Evolutionary conservation across 495 filamentous ascomycete genomes (phyloP), one percentile per base, ranked within the genome.

Genomic region (Cairneyella variabilis): DNA sequence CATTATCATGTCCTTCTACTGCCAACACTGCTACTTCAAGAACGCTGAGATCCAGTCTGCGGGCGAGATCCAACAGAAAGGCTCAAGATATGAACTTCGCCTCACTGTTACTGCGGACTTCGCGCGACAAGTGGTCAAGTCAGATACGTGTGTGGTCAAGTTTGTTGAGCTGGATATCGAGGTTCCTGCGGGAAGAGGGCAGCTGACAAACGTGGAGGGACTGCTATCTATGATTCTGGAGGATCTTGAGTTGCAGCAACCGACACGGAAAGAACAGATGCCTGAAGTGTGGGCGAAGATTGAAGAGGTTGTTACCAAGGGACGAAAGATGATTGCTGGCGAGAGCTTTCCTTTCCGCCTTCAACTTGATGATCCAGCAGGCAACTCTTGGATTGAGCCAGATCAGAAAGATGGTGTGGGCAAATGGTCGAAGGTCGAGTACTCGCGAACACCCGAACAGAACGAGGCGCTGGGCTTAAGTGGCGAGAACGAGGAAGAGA

Each of bases 381-480:
- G 93, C n/a, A 99, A 99, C 75, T 95, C 89, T 3, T 97, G 88
- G 80, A 95, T 99, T 61, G 90, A 95, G 44, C 93, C 93, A 26
- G 85, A 87, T 55, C 78, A 85, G 51, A 71, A 78, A 36, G 88
- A 92, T 61, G 69, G 72, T 48, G 82, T 87, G 5, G 84, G 82
- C 43, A 97, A 96, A 68, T 97, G 91, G 80, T 75, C 74, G 22
- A 85, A 88, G 58, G 76, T 73, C 36, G 86, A 96, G 63, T 99
- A 95, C 64, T 66, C 83, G 4, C 83, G 93, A 26, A 91, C 85
- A 0, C 74, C 84, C 2, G 85, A 88, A 59, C 91, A 97, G 68
- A 99, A 99, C 59, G 83, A 83, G 40, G 79, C 79, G 85, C 43
- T 83, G 95, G 18, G 74, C 14, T 28, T 63, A 11, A 63, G 73